These are phyloP conservation scores for Aspergillus fumigatiaffinis DNA, from an alignment of 2,329 filamentous ascomycete genomes.

Conservation along the genomic window DNA sequence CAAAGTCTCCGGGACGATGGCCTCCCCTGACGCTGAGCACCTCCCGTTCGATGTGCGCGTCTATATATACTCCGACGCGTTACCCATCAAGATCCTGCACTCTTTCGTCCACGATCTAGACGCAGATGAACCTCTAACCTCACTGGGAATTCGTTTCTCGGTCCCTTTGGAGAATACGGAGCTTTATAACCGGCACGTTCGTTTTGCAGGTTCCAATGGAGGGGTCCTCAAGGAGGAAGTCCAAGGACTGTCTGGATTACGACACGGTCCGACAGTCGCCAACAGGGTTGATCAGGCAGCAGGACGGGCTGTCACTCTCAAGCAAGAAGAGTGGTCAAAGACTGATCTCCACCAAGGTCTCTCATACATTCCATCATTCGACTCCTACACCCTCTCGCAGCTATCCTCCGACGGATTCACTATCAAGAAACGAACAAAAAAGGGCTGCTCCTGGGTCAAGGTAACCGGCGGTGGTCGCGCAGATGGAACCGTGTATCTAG, in stretches of 20 bases:
- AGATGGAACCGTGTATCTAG: constrained; percentile 57
- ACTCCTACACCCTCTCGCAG: constrained; percentile 55
- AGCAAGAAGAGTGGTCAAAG: constrained; percentile 20
- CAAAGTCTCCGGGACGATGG: too few species aligned
- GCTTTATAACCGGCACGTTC: constrained; percentile 56
- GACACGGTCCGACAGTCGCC: constrained; percentile 42
- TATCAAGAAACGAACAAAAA: constrained; percentile 57
- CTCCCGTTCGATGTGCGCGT: too few species aligned
- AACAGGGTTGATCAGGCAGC: neutral
- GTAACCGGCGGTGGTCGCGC: constrained; percentile 50
- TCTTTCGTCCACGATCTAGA: neutral
- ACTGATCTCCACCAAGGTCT: constrained; percentile 2
- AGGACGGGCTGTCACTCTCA: constrained; percentile 43
- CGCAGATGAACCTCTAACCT: neutral
- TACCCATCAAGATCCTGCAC: too few species aligned
- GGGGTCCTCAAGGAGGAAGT: constrained; percentile 57
- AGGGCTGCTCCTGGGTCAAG: constrained; percentile 56
- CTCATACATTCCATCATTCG: constrained; percentile 55
- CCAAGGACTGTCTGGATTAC: constrained; percentile 57
- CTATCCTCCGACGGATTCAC: constrained; percentile 59
- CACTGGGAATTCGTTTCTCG: constrained; percentile 26
- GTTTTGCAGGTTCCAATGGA: constrained; percentile 53
- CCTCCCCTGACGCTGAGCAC: too few species aligned
- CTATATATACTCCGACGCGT: too few species aligned
- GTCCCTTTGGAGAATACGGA: constrained; percentile 53